Conservation (phyloP, 306 rosid genomes). For the Prunus mongolica region DNA sequence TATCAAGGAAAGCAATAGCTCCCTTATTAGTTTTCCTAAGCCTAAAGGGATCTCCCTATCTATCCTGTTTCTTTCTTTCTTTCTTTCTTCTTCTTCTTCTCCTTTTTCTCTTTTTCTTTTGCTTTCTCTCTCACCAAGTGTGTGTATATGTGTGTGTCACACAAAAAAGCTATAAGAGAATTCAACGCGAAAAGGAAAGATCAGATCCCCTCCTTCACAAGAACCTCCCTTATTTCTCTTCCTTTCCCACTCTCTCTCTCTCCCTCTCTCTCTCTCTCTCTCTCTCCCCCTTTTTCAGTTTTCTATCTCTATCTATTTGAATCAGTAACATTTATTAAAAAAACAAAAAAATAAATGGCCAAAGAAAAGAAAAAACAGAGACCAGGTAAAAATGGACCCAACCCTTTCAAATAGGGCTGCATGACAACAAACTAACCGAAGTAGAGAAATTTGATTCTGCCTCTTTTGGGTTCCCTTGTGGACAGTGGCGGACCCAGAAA, state of each 20-base stretch:
- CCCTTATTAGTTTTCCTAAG: conserved; percentile 1
- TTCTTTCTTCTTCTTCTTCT: neutral
- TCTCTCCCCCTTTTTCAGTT: neutral
- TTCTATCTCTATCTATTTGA: conserved; percentile 21
- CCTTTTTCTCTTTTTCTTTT: neutral
- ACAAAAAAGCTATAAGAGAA: conserved; percentile 23
- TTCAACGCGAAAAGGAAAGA: conserved; percentile 73
- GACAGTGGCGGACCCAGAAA: too few species aligned
- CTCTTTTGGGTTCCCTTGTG: neutral
- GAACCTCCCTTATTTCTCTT: conserved; percentile 30
- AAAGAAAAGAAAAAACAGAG: neutral
- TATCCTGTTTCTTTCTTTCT: neutral
- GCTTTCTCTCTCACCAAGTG: conserved; percentile 11
- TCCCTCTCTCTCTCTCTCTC: neutral
- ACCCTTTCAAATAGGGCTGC: conserved; percentile 2
- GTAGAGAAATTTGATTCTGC: neutral
- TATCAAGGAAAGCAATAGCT: conserved; percentile 33
- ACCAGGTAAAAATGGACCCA: conserved; percentile 23
- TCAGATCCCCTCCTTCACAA: conserved; percentile 51
- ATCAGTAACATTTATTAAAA: conserved; percentile 1
- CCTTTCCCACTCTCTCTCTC: neutral
- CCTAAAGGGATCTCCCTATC: conserved; percentile 26
- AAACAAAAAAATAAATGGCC: neutral
- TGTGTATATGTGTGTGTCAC: conserved; percentile 18
- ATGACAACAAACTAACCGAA: neutral